Percentiles rank a stretch among this genome's conserved stretches.
These are phyloP conservation scores for Coffea canephora DNA, from an alignment of 257 asterid genomes.

Conservation along the genomic window DNA sequence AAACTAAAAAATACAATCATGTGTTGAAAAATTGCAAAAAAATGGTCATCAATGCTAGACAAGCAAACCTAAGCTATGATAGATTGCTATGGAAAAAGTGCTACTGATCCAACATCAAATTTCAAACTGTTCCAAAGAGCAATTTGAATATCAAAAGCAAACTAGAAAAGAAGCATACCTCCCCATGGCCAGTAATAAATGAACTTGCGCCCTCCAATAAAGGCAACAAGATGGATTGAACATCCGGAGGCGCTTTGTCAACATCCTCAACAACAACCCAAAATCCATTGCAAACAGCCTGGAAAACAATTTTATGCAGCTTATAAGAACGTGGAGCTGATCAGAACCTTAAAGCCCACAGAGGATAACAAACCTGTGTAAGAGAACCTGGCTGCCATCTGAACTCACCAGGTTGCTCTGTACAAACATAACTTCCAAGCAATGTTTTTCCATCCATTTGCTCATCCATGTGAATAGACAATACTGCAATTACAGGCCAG, in stretches of 20 bases:
- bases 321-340: slow-evolving; percentile 22
- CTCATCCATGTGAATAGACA: slow-evolving; percentile 93
- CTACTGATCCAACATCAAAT: background rate
- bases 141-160: slow-evolving; percentile 5
- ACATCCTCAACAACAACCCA: slow-evolving; percentile 96
- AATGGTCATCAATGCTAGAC: background rate
- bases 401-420: slow-evolving; percentile 96
- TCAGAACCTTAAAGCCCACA: slow-evolving; percentile 11
- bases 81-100: background rate
- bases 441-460: slow-evolving; percentile 92
- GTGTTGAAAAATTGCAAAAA: background rate
- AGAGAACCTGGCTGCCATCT: slow-evolving; percentile 99
- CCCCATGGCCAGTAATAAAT: slow-evolving; percentile 83
- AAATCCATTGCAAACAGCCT: slow-evolving; percentile 85
- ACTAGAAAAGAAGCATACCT: slow-evolving; percentile 46
- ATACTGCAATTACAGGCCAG: slow-evolving; percentile 34
- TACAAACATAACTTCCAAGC: slow-evolving; percentile 86
- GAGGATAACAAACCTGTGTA: slow-evolving; percentile 63
- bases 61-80: background rate
- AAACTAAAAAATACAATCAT: background rate
- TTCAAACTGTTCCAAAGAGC: background rate
- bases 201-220: slow-evolving; percentile 74
- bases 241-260: slow-evolving; percentile 91
- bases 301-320: slow-evolving; percentile 22
- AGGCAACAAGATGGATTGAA: slow-evolving; percentile 71